phyloP scores from a whole-genome alignment of 495 filamentous ascomycete genomes.

The Sporormia fimetaria region DNA sequence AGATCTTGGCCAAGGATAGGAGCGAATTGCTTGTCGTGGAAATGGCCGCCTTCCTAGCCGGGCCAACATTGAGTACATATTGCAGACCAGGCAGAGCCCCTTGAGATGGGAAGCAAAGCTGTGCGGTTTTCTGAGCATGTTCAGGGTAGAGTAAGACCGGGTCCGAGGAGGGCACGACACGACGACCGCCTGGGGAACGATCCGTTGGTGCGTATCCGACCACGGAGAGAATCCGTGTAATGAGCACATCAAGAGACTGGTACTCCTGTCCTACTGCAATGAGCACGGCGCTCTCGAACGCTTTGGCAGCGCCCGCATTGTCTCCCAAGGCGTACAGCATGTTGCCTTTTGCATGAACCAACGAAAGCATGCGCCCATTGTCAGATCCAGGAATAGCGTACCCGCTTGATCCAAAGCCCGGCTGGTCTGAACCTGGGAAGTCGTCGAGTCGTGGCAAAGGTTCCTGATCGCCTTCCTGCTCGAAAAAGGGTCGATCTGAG shows the following conservation, averaged over 20 bases:
- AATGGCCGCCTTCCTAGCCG: slow-evolving; percentile 67
- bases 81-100: slow-evolving; percentile 78
- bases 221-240: slow-evolving; percentile 67
- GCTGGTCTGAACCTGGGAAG: slow-evolving; percentile 30
- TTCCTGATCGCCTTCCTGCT: slow-evolving; percentile 45
- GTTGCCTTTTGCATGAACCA: slow-evolving; percentile 95
- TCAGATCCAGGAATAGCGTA: slow-evolving; percentile 79
- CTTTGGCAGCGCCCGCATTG: slow-evolving; percentile 68
- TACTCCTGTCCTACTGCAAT: slow-evolving; percentile 68
- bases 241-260: slow-evolving; percentile 65
- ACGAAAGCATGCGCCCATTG: slow-evolving; percentile 83
- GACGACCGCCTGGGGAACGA: slow-evolving; percentile 14
- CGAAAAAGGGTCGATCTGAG: slow-evolving; percentile 47
- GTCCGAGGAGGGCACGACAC: slow-evolving; percentile 34
- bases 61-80: slow-evolving; percentile 54
- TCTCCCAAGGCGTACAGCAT: slow-evolving; percentile 92
- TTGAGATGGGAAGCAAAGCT: slow-evolving; percentile 65
- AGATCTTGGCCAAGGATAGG: slow-evolving; percentile 92
- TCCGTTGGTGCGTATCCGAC: slow-evolving; percentile 39
- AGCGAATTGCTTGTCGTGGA: slow-evolving; percentile 94
- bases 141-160: slow-evolving; percentile 75
- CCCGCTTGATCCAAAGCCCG: slow-evolving; percentile 70
- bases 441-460: slow-evolving; percentile 25
- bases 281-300: slow-evolving; percentile 90
- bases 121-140: slow-evolving; percentile 70